Percentiles rank a stretch among this genome's conserved stretches.
Conservation (phyloP, 371 early-diverging fungal genomes). For the Rhizopus delemar region DNA sequence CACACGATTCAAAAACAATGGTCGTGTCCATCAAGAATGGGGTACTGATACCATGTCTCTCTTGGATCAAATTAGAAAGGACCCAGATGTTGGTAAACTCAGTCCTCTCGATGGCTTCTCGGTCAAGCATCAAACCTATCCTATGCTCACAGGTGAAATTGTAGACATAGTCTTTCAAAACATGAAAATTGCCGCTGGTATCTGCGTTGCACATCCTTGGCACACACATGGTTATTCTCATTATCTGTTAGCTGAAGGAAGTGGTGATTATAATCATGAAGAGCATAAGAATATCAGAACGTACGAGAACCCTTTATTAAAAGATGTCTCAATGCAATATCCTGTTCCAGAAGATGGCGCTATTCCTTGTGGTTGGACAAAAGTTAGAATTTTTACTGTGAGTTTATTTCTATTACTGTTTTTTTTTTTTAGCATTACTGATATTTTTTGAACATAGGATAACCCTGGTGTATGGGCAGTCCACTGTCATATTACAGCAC, state of each 20-base stretch:
- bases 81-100: not conserved
- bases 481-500: conserved; percentile 53
- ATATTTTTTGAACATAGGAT: conserved; percentile 19
- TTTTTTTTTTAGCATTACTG: not conserved
- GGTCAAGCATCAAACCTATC: conserved; percentile 26
- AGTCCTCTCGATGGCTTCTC: conserved; percentile 24
- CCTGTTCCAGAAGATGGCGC: conserved; percentile 1
- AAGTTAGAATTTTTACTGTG: conserved; percentile 34
- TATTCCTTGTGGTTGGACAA: conserved; percentile 40
- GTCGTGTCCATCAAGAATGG: conserved; percentile 10
- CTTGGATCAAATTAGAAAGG: conserved; percentile 5
- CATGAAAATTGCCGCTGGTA: conserved; percentile 1
- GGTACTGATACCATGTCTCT: conserved; percentile 12
- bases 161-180: conserved; percentile 45
- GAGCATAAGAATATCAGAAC: conserved; percentile 26
- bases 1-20: conserved; percentile 30
- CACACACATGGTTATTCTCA: conserved; percentile 47
- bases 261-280: conserved; percentile 32
- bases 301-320: conserved; percentile 26
- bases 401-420: conserved; percentile 1
- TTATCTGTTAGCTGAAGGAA: conserved; percentile 37
- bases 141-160: conserved; percentile 24
- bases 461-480: conserved; percentile 56
- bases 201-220: conserved; percentile 45
- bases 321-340: conserved; percentile 39